A percentile compares a stretch with the other conserved stretches of the same genome.
Conservation (phyloP, 768 basidiomycete genomes). For the Leccinum barrowsii region DNA sequence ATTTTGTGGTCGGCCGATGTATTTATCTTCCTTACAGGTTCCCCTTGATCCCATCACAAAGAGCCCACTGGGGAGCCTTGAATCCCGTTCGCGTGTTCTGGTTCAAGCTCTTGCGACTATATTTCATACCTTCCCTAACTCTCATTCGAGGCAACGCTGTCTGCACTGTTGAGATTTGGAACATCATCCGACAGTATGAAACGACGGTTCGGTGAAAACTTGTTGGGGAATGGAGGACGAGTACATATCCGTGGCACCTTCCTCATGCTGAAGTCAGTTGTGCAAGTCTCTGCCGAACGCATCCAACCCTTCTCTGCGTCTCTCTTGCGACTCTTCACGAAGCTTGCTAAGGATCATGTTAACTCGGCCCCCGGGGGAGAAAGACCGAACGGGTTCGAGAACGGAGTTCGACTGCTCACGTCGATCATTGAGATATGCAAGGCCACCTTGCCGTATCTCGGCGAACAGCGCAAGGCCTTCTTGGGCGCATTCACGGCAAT, state of each 20-base stretch:
- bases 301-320: constrained; percentile 74
- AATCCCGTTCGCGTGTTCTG: constrained; percentile 75
- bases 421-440: constrained; percentile 88
- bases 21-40: constrained; percentile 31
- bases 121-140: constrained; percentile 84
- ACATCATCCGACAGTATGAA: constrained; percentile 76
- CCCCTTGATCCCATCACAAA: constrained; percentile 57
- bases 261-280: constrained; percentile 82
- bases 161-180: constrained; percentile 91
- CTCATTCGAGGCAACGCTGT: constrained; percentile 83
- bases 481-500: constrained; percentile 74
- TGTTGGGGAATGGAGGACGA: constrained; percentile 92
- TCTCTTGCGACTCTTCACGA: constrained; percentile 81
- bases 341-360: constrained; percentile 85
- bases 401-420: constrained; percentile 60
- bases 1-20: neutral
- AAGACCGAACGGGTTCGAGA: constrained; percentile 42
- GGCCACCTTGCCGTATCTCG: constrained; percentile 72
- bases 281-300: constrained; percentile 75
- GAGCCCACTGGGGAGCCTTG: constrained; percentile 44
- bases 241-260: constrained; percentile 69
- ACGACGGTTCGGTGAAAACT: constrained; percentile 80
- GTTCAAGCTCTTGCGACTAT: constrained; percentile 74
- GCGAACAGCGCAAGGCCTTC: constrained; percentile 81
- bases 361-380: constrained; percentile 41